These are phyloP conservation scores for Aspergillus alliaceus DNA, from an alignment of 2,329 filamentous ascomycete species.

Conservation along the genomic window DNA sequence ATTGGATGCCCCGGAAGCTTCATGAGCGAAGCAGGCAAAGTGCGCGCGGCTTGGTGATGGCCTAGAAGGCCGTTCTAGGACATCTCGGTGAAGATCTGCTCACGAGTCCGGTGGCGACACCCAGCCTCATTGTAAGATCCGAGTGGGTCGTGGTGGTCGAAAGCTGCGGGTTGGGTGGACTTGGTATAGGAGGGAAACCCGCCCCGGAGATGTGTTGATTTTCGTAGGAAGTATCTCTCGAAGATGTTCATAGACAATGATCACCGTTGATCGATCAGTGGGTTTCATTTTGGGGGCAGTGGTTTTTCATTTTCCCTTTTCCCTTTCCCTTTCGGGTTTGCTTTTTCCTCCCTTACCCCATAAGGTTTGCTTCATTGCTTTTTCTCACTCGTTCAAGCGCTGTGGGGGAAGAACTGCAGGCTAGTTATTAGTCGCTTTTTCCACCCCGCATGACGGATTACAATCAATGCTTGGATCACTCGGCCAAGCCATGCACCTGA, in stretches of 20 bases:
- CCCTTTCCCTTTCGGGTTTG: not conserved
- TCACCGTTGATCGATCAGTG: not conserved
- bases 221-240: too few relatives aligned
- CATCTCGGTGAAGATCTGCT: constrained; percentile 8
- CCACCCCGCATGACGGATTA: constrained; percentile 15
- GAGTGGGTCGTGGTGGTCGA: constrained; percentile 6
- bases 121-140: constrained; percentile 4
- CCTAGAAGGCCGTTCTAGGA: constrained; percentile 1
- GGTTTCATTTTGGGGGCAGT: not conserved
- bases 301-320: not conserved
- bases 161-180: not conserved
- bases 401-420: constrained; percentile 11
- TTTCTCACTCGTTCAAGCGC: constrained; percentile 4
- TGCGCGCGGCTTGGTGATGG: not conserved
- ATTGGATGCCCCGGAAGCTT: constrained; percentile 19
- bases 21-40: constrained; percentile 7
- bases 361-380: constrained; percentile 3
- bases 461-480: not conserved
- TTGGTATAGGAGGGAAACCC: not conserved
- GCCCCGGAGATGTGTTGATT: too few relatives aligned
- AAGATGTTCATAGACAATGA: too few relatives aligned
- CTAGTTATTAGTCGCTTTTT: constrained; percentile 5
- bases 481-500: not conserved
- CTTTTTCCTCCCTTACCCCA: constrained; percentile 2
- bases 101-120: not conserved